Conservation (phyloP, 1,284 basidiomycete genomes). For the Tilletiopsis washingtonensis region DNA sequence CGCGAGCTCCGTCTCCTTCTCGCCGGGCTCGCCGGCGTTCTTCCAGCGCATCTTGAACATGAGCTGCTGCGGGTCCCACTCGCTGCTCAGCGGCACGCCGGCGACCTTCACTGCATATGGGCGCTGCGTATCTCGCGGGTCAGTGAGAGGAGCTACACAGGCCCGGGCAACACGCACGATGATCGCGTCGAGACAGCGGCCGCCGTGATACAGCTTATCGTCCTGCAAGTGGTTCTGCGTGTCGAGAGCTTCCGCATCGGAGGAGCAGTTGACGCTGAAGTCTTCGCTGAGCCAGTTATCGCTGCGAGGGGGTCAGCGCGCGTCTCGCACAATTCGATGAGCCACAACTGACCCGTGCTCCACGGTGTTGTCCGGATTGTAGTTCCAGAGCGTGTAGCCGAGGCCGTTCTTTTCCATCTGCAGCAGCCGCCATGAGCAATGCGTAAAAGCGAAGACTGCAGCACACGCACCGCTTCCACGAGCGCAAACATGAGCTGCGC, state of each 20-base stretch:
- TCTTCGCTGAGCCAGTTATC: conserved; percentile 88
- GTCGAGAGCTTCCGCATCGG: conserved; percentile 31
- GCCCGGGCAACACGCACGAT: too few species aligned
- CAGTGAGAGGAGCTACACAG: not conserved
- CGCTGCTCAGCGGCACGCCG: conserved; percentile 6
- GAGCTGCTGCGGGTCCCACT: not conserved
- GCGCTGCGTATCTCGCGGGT: conserved; percentile 1
- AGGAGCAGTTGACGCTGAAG: conserved; percentile 66
- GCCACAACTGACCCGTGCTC: too few species aligned
- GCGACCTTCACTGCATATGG: conserved; percentile 14
- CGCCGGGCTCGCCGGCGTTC: not conserved
- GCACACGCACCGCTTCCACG: conserved; percentile 32
- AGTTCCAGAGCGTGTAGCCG: conserved; percentile 68
- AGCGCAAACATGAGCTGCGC: conserved; percentile 46
- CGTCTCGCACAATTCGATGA: too few species aligned
- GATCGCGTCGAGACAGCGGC: conserved; percentile 65
- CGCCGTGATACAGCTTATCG: conserved; percentile 64
- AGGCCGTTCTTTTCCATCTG: conserved; percentile 43
- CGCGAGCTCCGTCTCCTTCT: not conserved
- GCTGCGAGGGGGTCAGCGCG: too few species aligned
- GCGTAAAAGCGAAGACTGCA: too few species aligned
- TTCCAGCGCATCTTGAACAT: conserved; percentile 4
- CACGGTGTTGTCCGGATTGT: conserved; percentile 80
- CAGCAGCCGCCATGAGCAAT: too few species aligned
- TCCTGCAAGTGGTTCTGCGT: conserved; percentile 51